Evolutionary conservation across 257 asterid species (phyloP).

Genomic region (Capsicum pubescens): DNA sequence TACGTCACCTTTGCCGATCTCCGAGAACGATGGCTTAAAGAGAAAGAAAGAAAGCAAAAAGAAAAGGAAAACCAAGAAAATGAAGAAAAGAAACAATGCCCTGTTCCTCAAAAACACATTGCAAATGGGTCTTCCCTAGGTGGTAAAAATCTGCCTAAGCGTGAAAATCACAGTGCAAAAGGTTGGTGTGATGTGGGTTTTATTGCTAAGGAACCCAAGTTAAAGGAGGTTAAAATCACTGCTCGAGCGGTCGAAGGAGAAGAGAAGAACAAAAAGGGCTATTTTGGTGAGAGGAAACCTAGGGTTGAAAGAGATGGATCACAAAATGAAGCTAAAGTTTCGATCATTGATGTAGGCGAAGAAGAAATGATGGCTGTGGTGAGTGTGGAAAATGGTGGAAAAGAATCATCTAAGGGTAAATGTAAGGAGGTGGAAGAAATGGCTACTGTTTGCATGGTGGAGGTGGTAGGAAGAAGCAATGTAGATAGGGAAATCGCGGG

Average conservation of each 20-base stretch:
- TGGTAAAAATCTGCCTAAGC: not conserved
- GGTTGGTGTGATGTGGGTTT: constrained; percentile 23
- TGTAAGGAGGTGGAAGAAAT: constrained; percentile 29
- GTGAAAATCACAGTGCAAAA: constrained; percentile 10
- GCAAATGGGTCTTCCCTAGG: not conserved
- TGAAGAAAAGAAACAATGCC: constrained; percentile 20
- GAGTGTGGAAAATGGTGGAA: constrained; percentile 25
- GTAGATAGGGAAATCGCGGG: constrained; percentile 29
- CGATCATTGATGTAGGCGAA: not conserved
- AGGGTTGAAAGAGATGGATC: constrained; percentile 27
- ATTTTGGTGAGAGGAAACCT: constrained; percentile 3
- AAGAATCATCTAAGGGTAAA: constrained; percentile 25
- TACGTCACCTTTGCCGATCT: constrained; percentile 69
- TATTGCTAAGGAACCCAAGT: constrained; percentile 35
- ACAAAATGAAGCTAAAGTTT: not conserved
- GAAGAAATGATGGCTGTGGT: not conserved
- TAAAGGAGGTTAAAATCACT: constrained; percentile 36
- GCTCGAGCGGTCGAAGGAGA: constrained; percentile 15
- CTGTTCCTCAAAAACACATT: not conserved
- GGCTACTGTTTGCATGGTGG: constrained; percentile 29
- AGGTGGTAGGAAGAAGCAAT: constrained; percentile 30
- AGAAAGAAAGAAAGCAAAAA: constrained; percentile 42
- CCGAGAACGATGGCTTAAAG: constrained; percentile 62
- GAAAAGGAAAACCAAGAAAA: not conserved
- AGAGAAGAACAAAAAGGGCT: not conserved